Percentiles rank a stretch among this genome's conserved stretches.
Conservation (phyloP, 2,329 filamentous ascomycete genomes). For the Beauveria caledonica region DNA sequence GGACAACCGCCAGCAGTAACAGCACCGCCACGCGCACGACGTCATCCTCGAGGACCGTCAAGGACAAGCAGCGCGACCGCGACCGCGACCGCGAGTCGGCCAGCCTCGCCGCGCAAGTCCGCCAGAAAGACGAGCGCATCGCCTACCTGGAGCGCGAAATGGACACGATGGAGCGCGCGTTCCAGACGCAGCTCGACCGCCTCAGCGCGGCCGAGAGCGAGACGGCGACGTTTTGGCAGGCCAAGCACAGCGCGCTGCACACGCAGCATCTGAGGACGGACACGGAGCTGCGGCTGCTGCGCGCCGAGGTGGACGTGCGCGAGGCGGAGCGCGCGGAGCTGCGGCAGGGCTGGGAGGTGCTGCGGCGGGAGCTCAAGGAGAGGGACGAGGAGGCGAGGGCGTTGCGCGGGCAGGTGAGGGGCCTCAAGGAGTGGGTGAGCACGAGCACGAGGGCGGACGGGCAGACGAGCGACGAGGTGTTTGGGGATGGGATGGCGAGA, state of each 20-base stretch:
- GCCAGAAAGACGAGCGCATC: constrained; percentile 45
- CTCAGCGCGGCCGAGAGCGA: constrained; percentile 47
- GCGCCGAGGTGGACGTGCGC: constrained; percentile 39
- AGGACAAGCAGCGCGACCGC: constrained; percentile 10
- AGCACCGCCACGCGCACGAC: constrained; percentile 1
- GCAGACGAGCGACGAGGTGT: constrained; percentile 57
- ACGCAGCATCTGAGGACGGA: constrained; percentile 45
- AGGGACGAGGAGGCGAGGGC: constrained; percentile 49
- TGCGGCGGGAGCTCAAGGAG: constrained; percentile 36
- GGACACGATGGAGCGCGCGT: constrained; percentile 43
- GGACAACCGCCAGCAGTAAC: constrained; percentile 18
- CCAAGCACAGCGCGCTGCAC: constrained; percentile 44
- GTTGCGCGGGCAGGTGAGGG: constrained; percentile 52
- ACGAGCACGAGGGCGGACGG: constrained; percentile 54
- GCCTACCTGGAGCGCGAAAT: constrained; percentile 45
- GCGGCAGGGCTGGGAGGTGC: constrained; percentile 39
- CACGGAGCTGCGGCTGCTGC: constrained; percentile 43
- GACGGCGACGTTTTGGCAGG: constrained; percentile 49
- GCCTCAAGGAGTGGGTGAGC: constrained; percentile 65
- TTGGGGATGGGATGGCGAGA: constrained; percentile 52
- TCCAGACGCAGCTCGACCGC: constrained; percentile 43
- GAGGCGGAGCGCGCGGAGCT: constrained; percentile 41
- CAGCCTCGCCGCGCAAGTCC: constrained; percentile 23
- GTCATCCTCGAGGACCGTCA: background rate
- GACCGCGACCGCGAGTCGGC: constrained; percentile 19